Evolutionary conservation across 176 grass and related monocot species (phyloP).

Genomic region (Aegilops umbellulata): DNA sequence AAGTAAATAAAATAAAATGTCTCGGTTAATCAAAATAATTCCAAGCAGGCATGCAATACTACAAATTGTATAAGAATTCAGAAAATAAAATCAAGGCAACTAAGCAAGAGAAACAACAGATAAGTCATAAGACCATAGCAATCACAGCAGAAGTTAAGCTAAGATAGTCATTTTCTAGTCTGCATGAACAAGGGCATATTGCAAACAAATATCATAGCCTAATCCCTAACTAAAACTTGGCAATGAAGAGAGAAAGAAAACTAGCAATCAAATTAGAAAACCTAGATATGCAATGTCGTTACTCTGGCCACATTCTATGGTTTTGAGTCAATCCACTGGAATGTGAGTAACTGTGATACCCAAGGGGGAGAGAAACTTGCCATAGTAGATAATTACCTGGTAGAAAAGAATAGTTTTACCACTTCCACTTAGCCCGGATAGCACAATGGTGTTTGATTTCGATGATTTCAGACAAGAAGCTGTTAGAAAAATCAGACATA

Average conservation of each 20-base stretch:
- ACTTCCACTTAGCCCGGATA: conserved; percentile 81
- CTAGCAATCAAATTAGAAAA: not conserved
- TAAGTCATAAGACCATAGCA: not conserved
- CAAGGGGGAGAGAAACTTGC: not conserved
- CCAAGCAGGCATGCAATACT: not conserved
- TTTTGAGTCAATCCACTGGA: not conserved
- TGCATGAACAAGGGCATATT: not conserved
- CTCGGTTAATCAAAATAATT: not conserved
- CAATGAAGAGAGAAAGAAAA: not conserved
- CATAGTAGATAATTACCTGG: conserved; percentile 54
- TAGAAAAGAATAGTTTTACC: conserved; percentile 97
- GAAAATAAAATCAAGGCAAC: not conserved
- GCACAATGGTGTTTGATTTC: conserved; percentile 70
- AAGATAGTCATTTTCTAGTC: not conserved
- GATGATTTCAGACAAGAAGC: conserved; percentile 64
- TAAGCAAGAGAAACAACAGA: not conserved
- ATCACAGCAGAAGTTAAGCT: not conserved
- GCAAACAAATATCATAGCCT: not conserved
- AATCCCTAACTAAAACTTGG: not conserved
- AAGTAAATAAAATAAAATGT: not conserved
- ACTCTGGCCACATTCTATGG: not conserved
- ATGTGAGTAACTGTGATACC: not conserved
- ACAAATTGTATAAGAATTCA: not conserved
- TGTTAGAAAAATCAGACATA: conserved; percentile 23
- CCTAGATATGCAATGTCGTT: not conserved